Evolutionary conservation across 2,329 filamentous ascomycete genomes (phyloP).

Genomic region (Venturia effusa): DNA sequence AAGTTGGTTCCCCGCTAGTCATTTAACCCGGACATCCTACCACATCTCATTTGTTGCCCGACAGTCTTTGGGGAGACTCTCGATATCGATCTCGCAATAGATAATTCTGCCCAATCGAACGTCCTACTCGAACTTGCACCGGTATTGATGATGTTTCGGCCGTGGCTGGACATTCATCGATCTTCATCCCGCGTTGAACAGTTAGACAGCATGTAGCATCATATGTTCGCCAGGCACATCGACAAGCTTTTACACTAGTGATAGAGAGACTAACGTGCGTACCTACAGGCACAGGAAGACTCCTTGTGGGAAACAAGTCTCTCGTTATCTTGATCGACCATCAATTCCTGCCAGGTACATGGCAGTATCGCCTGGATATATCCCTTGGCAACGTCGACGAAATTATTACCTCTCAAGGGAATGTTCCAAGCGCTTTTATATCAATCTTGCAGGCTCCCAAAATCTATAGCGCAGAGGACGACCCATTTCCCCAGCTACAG

Average conservation of each 20-base stretch:
- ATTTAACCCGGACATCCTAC: background rate
- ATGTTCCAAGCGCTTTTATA: background rate
- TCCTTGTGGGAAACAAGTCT: conserved; percentile 26
- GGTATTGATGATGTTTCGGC: too few species aligned
- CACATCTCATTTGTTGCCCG: background rate
- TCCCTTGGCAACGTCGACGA: conserved; percentile 23
- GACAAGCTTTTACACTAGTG: too few species aligned
- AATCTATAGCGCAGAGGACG: conserved; percentile 10
- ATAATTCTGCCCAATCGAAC: background rate
- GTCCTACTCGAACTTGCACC: background rate
- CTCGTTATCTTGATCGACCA: conserved; percentile 19
- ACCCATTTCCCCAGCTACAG: conserved; percentile 9
- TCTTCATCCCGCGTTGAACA: too few species aligned
- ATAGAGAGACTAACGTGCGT: conserved; percentile 27
- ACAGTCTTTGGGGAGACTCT: background rate
- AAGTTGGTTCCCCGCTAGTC: background rate
- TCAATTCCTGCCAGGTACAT: conserved; percentile 16
- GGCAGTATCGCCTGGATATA: conserved; percentile 27
- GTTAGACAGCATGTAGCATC: too few species aligned
- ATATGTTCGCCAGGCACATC: too few species aligned
- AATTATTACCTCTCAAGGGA: conserved; percentile 11
- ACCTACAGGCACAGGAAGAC: conserved; percentile 22
- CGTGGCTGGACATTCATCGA: too few species aligned
- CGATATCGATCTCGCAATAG: background rate
- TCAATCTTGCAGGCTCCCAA: conserved; percentile 7